Evolutionary conservation across 805 yeast genomes (phyloP).

Genomic region (Candida insectorum): DNA sequence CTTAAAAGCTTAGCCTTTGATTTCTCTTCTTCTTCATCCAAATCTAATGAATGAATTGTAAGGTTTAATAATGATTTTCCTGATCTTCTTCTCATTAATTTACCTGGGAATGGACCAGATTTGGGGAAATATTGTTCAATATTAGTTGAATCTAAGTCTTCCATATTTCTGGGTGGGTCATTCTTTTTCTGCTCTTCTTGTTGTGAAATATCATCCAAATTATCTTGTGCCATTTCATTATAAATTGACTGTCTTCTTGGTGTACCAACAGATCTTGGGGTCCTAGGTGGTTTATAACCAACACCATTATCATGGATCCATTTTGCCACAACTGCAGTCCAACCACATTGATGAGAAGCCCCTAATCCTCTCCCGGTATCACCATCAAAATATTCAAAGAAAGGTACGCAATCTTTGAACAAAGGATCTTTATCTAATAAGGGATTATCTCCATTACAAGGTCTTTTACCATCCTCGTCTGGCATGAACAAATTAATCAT

Average conservation of each 20-base stretch:
- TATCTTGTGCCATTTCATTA: constrained; percentile 13
- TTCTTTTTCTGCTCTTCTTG: background rate
- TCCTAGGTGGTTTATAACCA: constrained; percentile 53
- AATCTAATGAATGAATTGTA: constrained; percentile 63
- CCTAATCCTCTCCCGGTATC: constrained; percentile 94
- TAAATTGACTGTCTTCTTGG: constrained; percentile 28
- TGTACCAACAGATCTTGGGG: constrained; percentile 28
- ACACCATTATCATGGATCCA: constrained; percentile 87
- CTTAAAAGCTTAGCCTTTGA: constrained; percentile 11
- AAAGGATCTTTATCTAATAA: constrained; percentile 55
- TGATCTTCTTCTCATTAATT: constrained; percentile 61
- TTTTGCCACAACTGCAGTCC: constrained; percentile 93
- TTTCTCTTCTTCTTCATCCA: constrained; percentile 57
- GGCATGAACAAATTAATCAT: constrained; percentile 73
- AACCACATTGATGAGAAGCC: constrained; percentile 92
- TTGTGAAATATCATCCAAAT: constrained; percentile 10
- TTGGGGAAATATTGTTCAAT: constrained; percentile 42
- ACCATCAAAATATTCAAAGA: constrained; percentile 88
- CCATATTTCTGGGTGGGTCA: constrained; percentile 7
- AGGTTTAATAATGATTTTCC: constrained; percentile 70
- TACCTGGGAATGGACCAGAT: constrained; percentile 49
- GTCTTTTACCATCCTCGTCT: constrained; percentile 62
- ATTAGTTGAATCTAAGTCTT: constrained; percentile 23
- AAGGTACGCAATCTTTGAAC: constrained; percentile 74
- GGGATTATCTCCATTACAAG: constrained; percentile 70